Percentiles rank a stretch among this genome's conserved stretches.
These are phyloP conservation scores for Hymenoscyphus fraxineus DNA, from an alignment of 2,329 filamentous ascomycete species.

Conservation along the genomic window DNA sequence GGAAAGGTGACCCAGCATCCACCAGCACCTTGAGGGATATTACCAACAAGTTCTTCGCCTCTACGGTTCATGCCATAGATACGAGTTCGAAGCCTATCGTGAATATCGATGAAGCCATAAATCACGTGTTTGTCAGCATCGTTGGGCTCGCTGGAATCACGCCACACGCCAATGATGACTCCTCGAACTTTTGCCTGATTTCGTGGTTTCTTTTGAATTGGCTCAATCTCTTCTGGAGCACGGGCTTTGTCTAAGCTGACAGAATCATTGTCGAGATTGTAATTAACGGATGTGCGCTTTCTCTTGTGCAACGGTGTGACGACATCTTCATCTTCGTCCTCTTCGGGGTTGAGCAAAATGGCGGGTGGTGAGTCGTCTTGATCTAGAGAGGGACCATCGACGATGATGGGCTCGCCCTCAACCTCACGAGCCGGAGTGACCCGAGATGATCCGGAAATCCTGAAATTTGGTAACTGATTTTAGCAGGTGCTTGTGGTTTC, in stretches of 20 bases:
- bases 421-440: constrained; percentile 21
- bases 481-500: constrained; percentile 19
- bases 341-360: constrained; percentile 35
- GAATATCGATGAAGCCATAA: constrained; percentile 59
- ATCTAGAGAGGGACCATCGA: constrained; percentile 19
- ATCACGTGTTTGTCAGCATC: constrained; percentile 53
- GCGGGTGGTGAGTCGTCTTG: constrained; percentile 21
- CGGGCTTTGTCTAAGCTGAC: constrained; percentile 36
- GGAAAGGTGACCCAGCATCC: constrained; percentile 64
- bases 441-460: constrained; percentile 19
- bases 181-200: constrained; percentile 22
- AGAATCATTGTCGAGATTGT: constrained; percentile 43
- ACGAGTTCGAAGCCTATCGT: constrained; percentile 57
- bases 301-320: constrained; percentile 50
- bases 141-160: constrained; percentile 51
- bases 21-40: constrained; percentile 53
- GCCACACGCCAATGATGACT: constrained; percentile 54
- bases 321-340: constrained; percentile 34
- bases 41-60: constrained; percentile 44
- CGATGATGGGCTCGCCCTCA: constrained; percentile 25
- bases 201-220: constrained; percentile 25
- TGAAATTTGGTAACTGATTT: constrained; percentile 12
- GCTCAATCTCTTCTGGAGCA: constrained; percentile 19
- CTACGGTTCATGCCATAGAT: constrained; percentile 49
- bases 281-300: constrained; percentile 50